Conservation (phyloP, 495 filamentous ascomycete species). For the Aspergillus mulundensis region DNA sequence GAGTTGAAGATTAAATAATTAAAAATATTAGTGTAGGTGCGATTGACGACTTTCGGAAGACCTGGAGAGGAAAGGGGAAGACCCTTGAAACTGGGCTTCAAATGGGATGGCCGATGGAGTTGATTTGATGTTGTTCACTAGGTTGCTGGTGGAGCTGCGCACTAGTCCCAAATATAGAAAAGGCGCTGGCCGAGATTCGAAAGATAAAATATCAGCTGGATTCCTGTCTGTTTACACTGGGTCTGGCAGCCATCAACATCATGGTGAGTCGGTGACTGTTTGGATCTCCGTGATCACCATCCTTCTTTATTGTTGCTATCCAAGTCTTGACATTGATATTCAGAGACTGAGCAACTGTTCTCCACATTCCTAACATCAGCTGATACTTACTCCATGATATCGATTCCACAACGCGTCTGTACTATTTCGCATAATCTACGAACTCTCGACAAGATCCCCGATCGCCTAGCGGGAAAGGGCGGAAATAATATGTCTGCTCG, state of each 20-base stretch:
- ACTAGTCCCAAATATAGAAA: slow-evolving; percentile 15
- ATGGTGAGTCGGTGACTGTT: not conserved
- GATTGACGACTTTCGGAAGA: not conserved
- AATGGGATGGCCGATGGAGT: not conserved
- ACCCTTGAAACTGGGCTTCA: not conserved
- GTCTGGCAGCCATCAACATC: not conserved
- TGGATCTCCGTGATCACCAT: not conserved
- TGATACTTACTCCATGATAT: not conserved
- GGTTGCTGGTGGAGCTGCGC: slow-evolving; percentile 2
- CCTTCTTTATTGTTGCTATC: no score
- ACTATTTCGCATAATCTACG: not conserved
- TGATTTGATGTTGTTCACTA: slow-evolving; percentile 7
- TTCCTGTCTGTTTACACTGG: no score
- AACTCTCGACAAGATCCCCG: not conserved
- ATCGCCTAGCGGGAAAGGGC: not conserved
- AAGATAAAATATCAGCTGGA: not conserved
- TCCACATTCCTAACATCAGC: not conserved
- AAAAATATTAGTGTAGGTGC: not conserved
- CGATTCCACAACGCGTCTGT: not conserved
- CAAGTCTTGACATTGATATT: not conserved
- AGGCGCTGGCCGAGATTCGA: not conserved
- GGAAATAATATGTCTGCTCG: not conserved
- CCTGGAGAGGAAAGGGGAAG: not conserved
- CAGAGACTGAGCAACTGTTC: not conserved
- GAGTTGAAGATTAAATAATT: slow-evolving; percentile 16